Base-by-base conservation (phyloP, 345 rosid genomes). In the Triadica sebifera region DNA sequence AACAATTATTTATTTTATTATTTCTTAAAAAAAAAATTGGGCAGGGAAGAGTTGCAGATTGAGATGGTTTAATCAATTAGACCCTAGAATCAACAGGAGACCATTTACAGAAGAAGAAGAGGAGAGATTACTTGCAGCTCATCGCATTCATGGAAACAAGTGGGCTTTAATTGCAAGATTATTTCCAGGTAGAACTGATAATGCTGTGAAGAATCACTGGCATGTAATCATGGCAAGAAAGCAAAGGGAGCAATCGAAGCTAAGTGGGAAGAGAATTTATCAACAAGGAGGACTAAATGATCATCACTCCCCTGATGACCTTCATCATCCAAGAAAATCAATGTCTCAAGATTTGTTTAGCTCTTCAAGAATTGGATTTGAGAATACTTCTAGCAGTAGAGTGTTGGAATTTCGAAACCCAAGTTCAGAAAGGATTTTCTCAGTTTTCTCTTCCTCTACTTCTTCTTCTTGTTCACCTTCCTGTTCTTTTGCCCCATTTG, bases 21-120 rank as follows among this genome's bases (percentile, higher is more conserved):
- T 29, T 29, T 1, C 34, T 29, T 29, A 29, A 29, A 29, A 29
- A 29, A 29, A 1, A 29, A 29, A 29, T 29, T 29, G 34, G 34
- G 34, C 71, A 79, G 82, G 82, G 52, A 79, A 79, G 73, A 79
- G 82, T 65, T 79, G 82, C 64, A 75, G 82, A 71, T 79, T 79
- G 65, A 79, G 82, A 63, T 79, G 82, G 82, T 75, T 79, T 52
- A 79, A 79, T 75, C 82, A 79, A 71, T 75, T 79, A 6, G 82
- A 79, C 55, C 82, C 82, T 12, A 79, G 82, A 45, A 79, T 79
- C 56, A 79, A 79, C 79, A 75, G 82, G 57, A 75, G 75, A 66
- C 79, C 82, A 13, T 79, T 79, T 61, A 71, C 58, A 12, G 82
- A 75, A 20, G 73, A 71, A 45, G 82, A 79, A 71, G 82, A 79